Conservation (phyloP, 176 grass and related monocot genomes). For the Puya raimondii region DNA sequence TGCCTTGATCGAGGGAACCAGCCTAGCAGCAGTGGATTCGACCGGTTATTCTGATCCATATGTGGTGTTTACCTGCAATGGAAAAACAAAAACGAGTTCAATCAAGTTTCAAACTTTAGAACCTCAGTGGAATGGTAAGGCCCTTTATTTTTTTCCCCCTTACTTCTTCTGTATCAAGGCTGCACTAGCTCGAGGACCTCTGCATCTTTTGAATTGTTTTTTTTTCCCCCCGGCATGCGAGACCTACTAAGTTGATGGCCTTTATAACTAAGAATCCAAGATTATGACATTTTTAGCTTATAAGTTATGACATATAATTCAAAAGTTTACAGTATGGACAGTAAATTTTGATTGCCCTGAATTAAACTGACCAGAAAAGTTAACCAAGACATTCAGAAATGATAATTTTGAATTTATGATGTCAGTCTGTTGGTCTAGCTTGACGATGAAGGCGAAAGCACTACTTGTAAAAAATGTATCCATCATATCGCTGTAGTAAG, state of each 20-base stretch:
- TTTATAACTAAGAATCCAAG: too few species aligned
- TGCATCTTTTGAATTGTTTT: background rate
- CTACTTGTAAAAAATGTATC: too few species aligned
- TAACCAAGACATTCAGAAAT: too few species aligned
- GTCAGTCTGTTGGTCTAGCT: background rate
- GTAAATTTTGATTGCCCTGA: too few species aligned
- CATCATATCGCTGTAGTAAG: too few species aligned
- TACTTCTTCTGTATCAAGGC: background rate
- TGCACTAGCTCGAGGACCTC: background rate
- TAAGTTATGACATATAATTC: too few species aligned
- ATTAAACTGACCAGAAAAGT: too few species aligned
- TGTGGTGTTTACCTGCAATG: constrained; percentile 95
- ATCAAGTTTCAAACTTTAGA: constrained; percentile 85
- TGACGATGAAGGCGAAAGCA: too few species aligned
- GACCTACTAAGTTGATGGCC: too few species aligned
- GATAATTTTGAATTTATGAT: background rate
- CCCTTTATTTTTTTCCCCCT: background rate
- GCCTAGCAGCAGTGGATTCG: constrained; percentile 60
- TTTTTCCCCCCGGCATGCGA: background rate
- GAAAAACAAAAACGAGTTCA: constrained; percentile 83
- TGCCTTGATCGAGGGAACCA: constrained; percentile 69
- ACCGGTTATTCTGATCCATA: constrained; percentile 81
- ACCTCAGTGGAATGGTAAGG: constrained; percentile 94
- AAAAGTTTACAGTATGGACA: too few species aligned
- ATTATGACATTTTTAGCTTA: too few species aligned